phyloP scores from a whole-genome alignment of 106 monocot species.

The Phalaenopsis equestris region DNA sequence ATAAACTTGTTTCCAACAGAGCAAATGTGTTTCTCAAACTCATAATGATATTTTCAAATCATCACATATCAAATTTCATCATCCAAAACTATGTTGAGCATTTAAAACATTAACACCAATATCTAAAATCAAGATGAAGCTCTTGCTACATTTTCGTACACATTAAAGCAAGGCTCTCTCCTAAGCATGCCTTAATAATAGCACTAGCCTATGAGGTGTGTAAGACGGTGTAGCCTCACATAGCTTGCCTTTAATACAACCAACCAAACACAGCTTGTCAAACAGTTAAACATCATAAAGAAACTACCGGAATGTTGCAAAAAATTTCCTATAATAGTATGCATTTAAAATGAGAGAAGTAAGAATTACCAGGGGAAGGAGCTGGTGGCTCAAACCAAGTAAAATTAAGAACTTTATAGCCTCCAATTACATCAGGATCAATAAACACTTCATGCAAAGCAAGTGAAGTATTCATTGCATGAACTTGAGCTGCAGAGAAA shows the following conservation, averaged over 20 bases:
- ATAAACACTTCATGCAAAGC: constrained; percentile 45
- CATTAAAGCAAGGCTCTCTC: neutral
- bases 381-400: constrained; percentile 68
- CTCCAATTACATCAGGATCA: constrained; percentile 64
- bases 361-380: constrained; percentile 76
- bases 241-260: neutral
- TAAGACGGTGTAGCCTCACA: neutral
- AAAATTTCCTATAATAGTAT: neutral
- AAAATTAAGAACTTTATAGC: constrained; percentile 74
- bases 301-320: neutral
- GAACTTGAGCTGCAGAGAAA: constrained; percentile 53
- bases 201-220: neutral
- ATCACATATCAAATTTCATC: neutral
- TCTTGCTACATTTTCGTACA: neutral
- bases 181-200: neutral
- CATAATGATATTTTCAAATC: neutral
- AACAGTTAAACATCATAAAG: neutral
- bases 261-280: neutral
- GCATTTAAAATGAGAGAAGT: neutral
- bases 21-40: neutral
- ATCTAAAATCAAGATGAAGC: neutral
- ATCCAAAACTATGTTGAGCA: neutral
- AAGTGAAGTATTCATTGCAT: constrained; percentile 52
- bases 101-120: neutral
- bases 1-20: neutral